Conservation (phyloP, 176 grass and related monocot genomes). For the Tuctoria greenei region DNA sequence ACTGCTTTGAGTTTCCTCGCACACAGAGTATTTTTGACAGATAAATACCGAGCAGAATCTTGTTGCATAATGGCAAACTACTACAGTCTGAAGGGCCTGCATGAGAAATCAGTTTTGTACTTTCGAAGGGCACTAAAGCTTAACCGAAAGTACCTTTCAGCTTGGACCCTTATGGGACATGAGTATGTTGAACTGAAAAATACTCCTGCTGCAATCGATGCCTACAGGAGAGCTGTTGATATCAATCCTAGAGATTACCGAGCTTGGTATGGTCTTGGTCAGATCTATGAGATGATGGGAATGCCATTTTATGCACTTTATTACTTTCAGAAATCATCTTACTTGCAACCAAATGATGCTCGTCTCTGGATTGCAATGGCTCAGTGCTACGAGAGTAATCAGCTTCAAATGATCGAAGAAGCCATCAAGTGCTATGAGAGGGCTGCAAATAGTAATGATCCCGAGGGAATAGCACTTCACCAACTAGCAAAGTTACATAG, state of each 20-base stretch:
- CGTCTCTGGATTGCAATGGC: slow-evolving; percentile 99
- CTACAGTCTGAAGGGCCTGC: slow-evolving; percentile 96
- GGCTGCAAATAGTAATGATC: slow-evolving; percentile 77
- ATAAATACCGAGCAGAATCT: slow-evolving; percentile 92
- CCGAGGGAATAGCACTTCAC: slow-evolving; percentile 89
- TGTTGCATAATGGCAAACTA: slow-evolving; percentile 99
- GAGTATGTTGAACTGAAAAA: slow-evolving; percentile 99
- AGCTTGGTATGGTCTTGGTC: slow-evolving; percentile 98
- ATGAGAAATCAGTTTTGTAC: slow-evolving; percentile 92
- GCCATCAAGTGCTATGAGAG: slow-evolving; percentile 94
- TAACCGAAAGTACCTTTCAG: slow-evolving; percentile 92
- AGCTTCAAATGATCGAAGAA: slow-evolving; percentile 72
- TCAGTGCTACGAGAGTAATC: slow-evolving; percentile 92
- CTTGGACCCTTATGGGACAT: slow-evolving; percentile 99
- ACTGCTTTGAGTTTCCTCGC: slow-evolving; percentile 92
- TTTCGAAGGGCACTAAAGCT: slow-evolving; percentile 89
- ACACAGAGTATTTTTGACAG: slow-evolving; percentile 94
- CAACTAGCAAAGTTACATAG: slow-evolving; percentile 75
- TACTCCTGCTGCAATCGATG: slow-evolving; percentile 94
- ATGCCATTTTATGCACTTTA: slow-evolving; percentile 95
- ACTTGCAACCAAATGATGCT: slow-evolving; percentile 87
- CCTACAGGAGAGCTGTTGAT: slow-evolving; percentile 90
- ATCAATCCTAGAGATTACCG: slow-evolving; percentile 96
- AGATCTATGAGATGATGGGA: slow-evolving; percentile 98
- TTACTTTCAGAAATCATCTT: slow-evolving; percentile 84